Conservation (phyloP, 73 alveolate species). For the Paramecium caudatum region DNA sequence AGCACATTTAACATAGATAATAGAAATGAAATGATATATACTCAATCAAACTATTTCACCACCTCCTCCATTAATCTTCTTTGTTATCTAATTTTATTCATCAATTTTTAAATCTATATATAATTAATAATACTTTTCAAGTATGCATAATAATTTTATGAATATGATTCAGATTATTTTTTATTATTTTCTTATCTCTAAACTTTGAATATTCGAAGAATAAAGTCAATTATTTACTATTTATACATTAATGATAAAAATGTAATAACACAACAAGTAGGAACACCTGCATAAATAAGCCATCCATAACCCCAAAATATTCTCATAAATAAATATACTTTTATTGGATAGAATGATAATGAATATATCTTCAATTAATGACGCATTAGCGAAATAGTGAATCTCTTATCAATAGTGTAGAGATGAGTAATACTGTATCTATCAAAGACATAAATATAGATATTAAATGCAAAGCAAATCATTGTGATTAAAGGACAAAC, state of each 20-base stretch:
- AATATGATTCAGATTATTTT: neutral
- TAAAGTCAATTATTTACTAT: neutral
- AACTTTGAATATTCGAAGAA: neutral
- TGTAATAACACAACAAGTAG: constrained; percentile 41
- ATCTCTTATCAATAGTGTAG: constrained; percentile 36
- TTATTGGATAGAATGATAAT: neutral
- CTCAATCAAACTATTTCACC: constrained; percentile 28
- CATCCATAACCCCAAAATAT: constrained; percentile 34
- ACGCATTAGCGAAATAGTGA: constrained; percentile 22
- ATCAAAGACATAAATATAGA: constrained; percentile 14
- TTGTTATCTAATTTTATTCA: constrained; percentile 22
- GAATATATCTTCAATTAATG: constrained; percentile 15
- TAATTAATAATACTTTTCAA: neutral
- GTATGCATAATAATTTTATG: neutral
- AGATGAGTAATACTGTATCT: neutral
- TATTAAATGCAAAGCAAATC: neutral
- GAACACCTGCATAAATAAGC: constrained; percentile 28
- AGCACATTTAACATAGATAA: no score
- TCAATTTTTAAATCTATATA: neutral
- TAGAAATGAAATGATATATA: no score
- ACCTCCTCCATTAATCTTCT: neutral
- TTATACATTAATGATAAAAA: neutral
- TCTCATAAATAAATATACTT: constrained; percentile 43
- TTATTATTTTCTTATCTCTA: neutral
- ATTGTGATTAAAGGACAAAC: constrained; percentile 18